Evolutionary conservation across 1,139 yeast genomes (phyloP).

Genomic region (Scheffersomyces illinoinensis): DNA sequence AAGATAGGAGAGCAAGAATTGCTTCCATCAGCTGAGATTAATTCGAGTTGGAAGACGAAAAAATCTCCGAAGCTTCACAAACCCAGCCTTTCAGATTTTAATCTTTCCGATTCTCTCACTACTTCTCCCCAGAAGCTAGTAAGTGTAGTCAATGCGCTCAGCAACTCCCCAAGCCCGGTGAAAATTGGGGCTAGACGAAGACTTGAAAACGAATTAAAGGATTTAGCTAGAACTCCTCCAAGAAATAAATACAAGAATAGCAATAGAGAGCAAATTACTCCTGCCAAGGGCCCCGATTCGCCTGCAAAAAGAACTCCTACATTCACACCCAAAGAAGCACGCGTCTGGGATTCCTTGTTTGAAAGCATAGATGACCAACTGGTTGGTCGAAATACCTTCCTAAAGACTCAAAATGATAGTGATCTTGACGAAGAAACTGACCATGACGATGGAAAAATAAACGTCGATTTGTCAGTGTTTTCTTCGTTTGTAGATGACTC

Average conservation of each 20-base stretch:
- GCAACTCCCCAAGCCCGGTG: neutral
- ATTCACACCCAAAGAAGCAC: conserved; percentile 12
- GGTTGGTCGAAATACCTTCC: neutral
- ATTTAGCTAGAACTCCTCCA: neutral
- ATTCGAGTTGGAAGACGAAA: neutral
- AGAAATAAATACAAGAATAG: neutral
- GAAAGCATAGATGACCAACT: conserved; percentile 10
- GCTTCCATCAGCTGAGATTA: neutral
- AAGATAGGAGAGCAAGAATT: neutral
- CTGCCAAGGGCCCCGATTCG: neutral
- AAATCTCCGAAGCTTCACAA: neutral
- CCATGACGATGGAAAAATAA: neutral
- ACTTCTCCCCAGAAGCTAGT: conserved; percentile 20
- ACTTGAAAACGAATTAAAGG: neutral
- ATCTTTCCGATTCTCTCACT: conserved; percentile 10
- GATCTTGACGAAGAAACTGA: neutral
- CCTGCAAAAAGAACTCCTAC: conserved; percentile 5
- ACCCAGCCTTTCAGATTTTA: neutral
- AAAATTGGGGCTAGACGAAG: neutral
- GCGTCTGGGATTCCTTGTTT: conserved; percentile 24
- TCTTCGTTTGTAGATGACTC: neutral
- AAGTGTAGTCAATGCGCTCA: conserved; percentile 12
- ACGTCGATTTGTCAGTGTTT: neutral
- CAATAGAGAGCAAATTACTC: neutral
- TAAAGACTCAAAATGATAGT: neutral